Conservation (phyloP, 2,329 filamentous ascomycete genomes). For the Fusarium nisikadoi region DNA sequence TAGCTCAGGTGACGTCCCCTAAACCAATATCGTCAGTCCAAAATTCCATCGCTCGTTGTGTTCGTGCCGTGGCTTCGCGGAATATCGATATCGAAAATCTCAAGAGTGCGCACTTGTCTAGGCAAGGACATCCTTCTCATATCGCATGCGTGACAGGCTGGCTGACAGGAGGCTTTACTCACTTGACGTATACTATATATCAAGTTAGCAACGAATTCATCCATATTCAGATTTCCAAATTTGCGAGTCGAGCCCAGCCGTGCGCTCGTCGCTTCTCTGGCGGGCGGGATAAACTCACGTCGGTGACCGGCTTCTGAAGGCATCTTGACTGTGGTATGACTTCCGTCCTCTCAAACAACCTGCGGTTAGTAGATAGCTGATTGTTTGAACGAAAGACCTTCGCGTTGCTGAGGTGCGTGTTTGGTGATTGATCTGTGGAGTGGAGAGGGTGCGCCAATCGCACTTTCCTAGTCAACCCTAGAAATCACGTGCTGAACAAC, state of each 20-base stretch:
- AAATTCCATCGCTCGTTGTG: conserved; percentile 35
- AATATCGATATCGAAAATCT: conserved; percentile 40
- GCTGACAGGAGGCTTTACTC: conserved; percentile 59
- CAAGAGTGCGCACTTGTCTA: conserved; percentile 26
- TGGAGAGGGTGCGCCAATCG: conserved; percentile 49
- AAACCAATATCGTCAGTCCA: conserved; percentile 47
- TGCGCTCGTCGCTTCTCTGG: conserved; percentile 22
- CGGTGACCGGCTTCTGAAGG: conserved; percentile 88
- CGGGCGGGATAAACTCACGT: conserved; percentile 70
- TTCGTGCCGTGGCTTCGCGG: conserved; percentile 40
- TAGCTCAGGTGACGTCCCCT: conserved; percentile 99
- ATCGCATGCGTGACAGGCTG: conserved; percentile 31
- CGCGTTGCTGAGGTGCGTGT: conserved; percentile 55
- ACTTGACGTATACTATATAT: conserved; percentile 85
- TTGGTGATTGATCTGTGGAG: conserved; percentile 53
- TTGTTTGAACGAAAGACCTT: conserved; percentile 60
- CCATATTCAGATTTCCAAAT: conserved; percentile 29
- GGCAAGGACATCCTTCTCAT: conserved; percentile 14
- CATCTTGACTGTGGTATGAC: conserved; percentile 74
- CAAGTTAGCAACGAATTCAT: conserved; percentile 51
- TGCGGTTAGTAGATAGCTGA: conserved; percentile 54
- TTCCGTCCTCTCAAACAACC: conserved; percentile 60
- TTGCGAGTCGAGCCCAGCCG: conserved; percentile 6
- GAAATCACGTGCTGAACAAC: conserved; percentile 47
- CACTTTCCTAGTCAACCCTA: conserved; percentile 44